A percentile compares a stretch with the other conserved stretches of the same genome.
These are phyloP conservation scores for Davidsoniella neocaledoniae DNA, from an alignment of 2,329 filamentous ascomycete species.

Conservation along the genomic window DNA sequence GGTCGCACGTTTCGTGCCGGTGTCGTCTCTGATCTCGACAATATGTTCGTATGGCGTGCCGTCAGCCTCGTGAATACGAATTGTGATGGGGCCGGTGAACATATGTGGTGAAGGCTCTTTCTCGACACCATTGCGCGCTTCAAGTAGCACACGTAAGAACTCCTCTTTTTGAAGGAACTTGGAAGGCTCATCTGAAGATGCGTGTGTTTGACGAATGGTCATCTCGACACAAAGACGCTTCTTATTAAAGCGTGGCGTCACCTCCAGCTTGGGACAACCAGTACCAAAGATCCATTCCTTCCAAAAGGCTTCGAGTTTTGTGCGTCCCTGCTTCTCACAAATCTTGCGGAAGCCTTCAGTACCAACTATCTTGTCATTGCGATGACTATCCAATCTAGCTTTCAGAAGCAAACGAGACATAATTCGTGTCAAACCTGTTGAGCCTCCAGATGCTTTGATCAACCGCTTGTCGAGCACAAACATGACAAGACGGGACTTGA, in stretches of 20 bases:
- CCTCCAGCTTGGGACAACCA: constrained; percentile 75
- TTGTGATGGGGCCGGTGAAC: constrained; percentile 94
- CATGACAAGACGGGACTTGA: constrained; percentile 81
- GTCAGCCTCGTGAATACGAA: constrained; percentile 93
- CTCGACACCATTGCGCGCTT: constrained; percentile 53
- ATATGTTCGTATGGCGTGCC: constrained; percentile 98
- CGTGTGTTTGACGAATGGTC: constrained; percentile 62
- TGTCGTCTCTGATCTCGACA: constrained; percentile 78
- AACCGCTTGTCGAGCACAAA: constrained; percentile 88
- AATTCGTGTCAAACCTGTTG: constrained; percentile 68
- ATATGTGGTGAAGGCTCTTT: constrained; percentile 55
- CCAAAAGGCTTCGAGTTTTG: constrained; percentile 79
- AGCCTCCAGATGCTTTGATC: constrained; percentile 65
- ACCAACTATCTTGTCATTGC: constrained; percentile 56
- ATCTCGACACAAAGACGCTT: constrained; percentile 92
- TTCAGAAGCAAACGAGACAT: constrained; percentile 75
- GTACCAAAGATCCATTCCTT: constrained; percentile 80
- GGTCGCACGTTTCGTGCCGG: constrained; percentile 41
- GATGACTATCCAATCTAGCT: constrained; percentile 48
- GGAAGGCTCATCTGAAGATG: constrained; percentile 20
- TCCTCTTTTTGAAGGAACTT: constrained; percentile 44
- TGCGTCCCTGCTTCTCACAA: constrained; percentile 78
- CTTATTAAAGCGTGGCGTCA: constrained; percentile 88
- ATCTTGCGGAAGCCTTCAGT: constrained; percentile 60
- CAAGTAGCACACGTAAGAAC: constrained; percentile 74